These are phyloP conservation scores for Phytophthora cryptogea DNA, from an alignment of 352 stramenopile species.

Conservation along the genomic window DNA sequence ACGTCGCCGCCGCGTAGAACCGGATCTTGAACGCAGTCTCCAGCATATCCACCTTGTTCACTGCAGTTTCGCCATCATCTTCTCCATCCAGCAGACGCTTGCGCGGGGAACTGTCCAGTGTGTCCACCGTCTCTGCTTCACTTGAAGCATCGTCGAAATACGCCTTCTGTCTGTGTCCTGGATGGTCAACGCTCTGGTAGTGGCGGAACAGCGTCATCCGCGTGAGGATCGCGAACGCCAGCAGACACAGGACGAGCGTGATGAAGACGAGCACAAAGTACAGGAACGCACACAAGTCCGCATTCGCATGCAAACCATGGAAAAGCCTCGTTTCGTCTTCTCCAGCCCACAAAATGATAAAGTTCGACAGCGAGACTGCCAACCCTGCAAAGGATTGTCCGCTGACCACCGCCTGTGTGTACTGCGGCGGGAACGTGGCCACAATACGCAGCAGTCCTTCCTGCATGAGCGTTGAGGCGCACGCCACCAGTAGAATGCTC, in stretches of 20 bases:
- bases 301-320: conserved; percentile 39
- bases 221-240: conserved; percentile 62
- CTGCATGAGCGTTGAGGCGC: conserved; percentile 78
- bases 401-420: conserved; percentile 79
- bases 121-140: conserved; percentile 48
- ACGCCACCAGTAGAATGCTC: conserved; percentile 73
- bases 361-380: conserved; percentile 71
- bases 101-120: conserved; percentile 33
- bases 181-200: conserved; percentile 63
- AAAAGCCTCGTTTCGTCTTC: conserved; percentile 27
- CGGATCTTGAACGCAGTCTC: conserved; percentile 66
- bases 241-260: conserved; percentile 55
- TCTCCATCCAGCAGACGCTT: conserved; percentile 31
- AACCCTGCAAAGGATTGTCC: conserved; percentile 80
- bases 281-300: conserved; percentile 69
- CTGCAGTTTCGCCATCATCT: not conserved
- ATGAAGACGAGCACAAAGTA: conserved; percentile 83
- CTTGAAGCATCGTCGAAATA: conserved; percentile 31
- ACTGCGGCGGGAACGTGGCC: conserved; percentile 71
- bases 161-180: conserved; percentile 31
- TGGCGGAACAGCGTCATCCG: conserved; percentile 68
- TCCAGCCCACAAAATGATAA: conserved; percentile 64
- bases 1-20: conserved; percentile 59
- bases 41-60: conserved; percentile 47
- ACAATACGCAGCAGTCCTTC: conserved; percentile 80